A percentile compares a stretch with the other conserved stretches of the same genome.
These are phyloP conservation scores for Colletotrichum caudatum DNA, from an alignment of 2,329 filamentous ascomycete genomes.

Conservation along the genomic window DNA sequence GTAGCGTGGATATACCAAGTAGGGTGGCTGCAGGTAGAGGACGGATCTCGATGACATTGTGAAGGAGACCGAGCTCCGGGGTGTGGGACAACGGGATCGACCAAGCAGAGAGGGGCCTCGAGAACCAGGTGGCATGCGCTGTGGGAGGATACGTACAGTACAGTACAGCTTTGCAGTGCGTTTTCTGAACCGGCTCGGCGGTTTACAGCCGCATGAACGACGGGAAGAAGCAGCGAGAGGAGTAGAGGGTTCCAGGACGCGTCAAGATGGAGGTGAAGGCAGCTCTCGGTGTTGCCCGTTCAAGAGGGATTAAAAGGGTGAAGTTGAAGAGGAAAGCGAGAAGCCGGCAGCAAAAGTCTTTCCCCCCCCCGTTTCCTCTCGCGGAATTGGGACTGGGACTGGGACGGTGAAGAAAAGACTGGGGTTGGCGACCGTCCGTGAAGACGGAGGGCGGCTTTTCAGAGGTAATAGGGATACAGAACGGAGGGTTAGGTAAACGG, in stretches of 20 bases:
- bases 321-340: slow-evolving; percentile 21
- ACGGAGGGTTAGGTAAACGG: slow-evolving; percentile 24
- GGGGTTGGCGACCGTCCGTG: slow-evolving; percentile 17
- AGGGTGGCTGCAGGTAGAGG: slow-evolving; percentile 34
- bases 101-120: slow-evolving; percentile 40
- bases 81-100: slow-evolving; percentile 43
- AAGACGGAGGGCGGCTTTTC: slow-evolving; percentile 18
- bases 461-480: slow-evolving; percentile 1
- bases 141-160: slow-evolving; percentile 40
- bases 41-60: slow-evolving; percentile 43
- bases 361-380: slow-evolving; percentile 21
- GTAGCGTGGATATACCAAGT: slow-evolving; percentile 42
- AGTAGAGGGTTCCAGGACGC: not conserved
- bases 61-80: slow-evolving; percentile 41
- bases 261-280: not conserved
- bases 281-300: slow-evolving; percentile 32
- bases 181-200: slow-evolving; percentile 33
- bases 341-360: slow-evolving; percentile 37
- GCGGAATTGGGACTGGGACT: slow-evolving; percentile 27
- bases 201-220: slow-evolving; percentile 35
- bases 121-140: slow-evolving; percentile 39
- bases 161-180: slow-evolving; percentile 29
- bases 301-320: slow-evolving; percentile 18
- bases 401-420: slow-evolving; percentile 37
- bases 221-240: slow-evolving; percentile 18